A percentile compares a stretch with the other conserved stretches of the same genome.
Evolutionary conservation across 1,284 basidiomycete genomes (phyloP).

Genomic region (Ganoderma multipileum): DNA sequence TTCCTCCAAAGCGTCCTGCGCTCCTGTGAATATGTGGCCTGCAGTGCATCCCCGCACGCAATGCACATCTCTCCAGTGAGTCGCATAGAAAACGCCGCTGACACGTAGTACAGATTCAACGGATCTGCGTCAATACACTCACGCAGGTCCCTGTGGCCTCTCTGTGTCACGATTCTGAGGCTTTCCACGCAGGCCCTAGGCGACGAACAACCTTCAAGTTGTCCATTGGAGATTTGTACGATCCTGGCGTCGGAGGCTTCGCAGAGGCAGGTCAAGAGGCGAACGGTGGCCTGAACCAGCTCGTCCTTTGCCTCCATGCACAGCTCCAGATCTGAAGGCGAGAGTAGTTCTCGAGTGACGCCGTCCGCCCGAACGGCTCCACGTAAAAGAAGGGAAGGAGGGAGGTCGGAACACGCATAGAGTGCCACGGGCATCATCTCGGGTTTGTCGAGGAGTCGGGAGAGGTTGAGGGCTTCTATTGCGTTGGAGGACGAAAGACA

Average conservation of each 20-base stretch:
- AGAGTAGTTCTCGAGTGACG: neutral
- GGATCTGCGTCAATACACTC: too few relatives aligned
- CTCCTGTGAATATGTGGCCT: neutral
- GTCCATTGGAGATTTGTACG: too few relatives aligned
- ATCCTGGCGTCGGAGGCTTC: too few relatives aligned
- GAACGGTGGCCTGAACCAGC: neutral
- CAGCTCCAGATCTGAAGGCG: neutral
- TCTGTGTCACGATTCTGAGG: too few relatives aligned
- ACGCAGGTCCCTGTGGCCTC: too few relatives aligned
- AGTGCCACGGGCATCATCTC: neutral
- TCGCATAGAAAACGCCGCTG: too few relatives aligned
- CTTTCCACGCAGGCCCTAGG: too few relatives aligned
- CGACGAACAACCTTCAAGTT: too few relatives aligned
- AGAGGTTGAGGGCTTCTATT: slow-evolving; percentile 12
- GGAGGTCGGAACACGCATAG: neutral
- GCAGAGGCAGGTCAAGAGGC: too few relatives aligned
- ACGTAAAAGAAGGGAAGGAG: too few relatives aligned
- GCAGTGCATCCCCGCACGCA: neutral
- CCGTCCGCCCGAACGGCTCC: neutral
- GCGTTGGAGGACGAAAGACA: neutral
- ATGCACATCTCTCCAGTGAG: neutral
- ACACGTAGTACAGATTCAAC: too few relatives aligned
- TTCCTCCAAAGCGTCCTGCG: neutral
- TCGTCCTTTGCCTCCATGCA: neutral
- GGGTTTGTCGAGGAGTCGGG: slow-evolving; percentile 6